Percentiles rank a stretch among this genome's conserved stretches.
These are phyloP conservation scores for Peniophora sp. DNA, from an alignment of 1,284 basidiomycete genomes.

Conservation along the genomic window DNA sequence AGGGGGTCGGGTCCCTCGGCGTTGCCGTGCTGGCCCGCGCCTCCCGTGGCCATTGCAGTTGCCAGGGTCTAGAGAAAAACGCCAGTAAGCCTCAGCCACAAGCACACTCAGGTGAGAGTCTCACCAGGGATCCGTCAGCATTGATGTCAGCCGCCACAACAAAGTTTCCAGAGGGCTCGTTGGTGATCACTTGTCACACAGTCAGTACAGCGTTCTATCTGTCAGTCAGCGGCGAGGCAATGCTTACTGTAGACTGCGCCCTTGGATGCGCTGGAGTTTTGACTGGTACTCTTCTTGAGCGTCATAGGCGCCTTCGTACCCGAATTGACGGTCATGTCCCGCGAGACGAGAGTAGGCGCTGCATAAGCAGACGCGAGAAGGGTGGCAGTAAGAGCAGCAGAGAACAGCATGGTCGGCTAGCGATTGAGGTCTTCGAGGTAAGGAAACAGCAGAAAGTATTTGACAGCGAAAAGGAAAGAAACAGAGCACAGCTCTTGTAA, in stretches of 20 bases:
- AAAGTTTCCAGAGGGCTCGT: conserved; percentile 9
- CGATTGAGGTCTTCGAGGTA: background rate
- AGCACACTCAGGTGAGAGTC: background rate
- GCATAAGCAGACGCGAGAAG: conserved; percentile 1
- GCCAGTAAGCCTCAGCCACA: background rate
- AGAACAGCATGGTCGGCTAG: background rate
- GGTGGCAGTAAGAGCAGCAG: background rate
- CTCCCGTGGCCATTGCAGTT: conserved; percentile 28
- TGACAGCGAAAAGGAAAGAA: background rate
- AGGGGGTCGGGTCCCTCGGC: conserved; percentile 33
- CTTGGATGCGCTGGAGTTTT: background rate
- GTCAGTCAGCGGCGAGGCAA: background rate
- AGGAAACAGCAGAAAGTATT: background rate
- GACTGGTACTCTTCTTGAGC: conserved; percentile 1
- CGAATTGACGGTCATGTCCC: background rate
- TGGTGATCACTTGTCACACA: conserved; percentile 5
- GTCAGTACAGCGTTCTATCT: conserved; percentile 7
- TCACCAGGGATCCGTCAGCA: conserved; percentile 6
- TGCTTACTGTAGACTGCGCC: background rate
- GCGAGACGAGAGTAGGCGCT: background rate
- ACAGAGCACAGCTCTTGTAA: background rate
- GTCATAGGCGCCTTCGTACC: background rate
- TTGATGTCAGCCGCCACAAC: conserved; percentile 8
- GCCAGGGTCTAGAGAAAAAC: conserved; percentile 18
- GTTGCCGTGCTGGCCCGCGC: conserved; percentile 31